These are phyloP conservation scores for Lactarius deliciosus DNA, from an alignment of 768 basidiomycete genomes.

Conservation along the genomic window DNA sequence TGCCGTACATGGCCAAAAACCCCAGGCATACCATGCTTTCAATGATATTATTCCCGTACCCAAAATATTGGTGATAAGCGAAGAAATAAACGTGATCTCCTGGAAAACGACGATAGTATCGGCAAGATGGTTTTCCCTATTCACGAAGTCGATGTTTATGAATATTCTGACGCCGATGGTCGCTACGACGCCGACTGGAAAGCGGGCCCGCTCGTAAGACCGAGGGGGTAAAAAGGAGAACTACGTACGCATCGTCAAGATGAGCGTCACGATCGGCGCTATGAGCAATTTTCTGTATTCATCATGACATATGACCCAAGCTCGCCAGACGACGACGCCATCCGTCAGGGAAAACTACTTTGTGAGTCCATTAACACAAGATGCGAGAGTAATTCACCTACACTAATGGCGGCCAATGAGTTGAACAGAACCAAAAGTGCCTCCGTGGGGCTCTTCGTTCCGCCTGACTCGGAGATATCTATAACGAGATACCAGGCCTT, in stretches of 20 bases:
- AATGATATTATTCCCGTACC: neutral
- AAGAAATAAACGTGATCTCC: neutral
- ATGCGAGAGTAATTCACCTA: neutral
- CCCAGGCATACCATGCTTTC: neutral
- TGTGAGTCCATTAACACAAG: neutral
- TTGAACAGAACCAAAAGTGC: neutral
- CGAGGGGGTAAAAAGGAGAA: no score
- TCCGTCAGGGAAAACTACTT: neutral
- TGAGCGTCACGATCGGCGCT: neutral
- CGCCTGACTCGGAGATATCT: neutral
- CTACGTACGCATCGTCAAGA: neutral
- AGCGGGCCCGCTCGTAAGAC: neutral
- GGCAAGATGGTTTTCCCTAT: neutral
- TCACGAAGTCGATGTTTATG: neutral
- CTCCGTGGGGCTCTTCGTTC: neutral
- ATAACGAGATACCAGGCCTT: neutral
- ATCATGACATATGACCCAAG: slow-evolving; percentile 3
- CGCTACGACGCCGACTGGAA: neutral
- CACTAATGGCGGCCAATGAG: neutral
- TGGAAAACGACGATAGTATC: neutral
- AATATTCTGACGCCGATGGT: neutral
- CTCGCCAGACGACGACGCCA: slow-evolving; percentile 7
- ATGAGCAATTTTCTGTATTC: neutral
- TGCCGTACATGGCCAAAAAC: neutral
- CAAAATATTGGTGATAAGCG: slow-evolving; percentile 1